A percentile compares a stretch with the other conserved stretches of the same genome.
Conservation (phyloP, 2,329 filamentous ascomycete species). For the Simplicillium sp. region DNA sequence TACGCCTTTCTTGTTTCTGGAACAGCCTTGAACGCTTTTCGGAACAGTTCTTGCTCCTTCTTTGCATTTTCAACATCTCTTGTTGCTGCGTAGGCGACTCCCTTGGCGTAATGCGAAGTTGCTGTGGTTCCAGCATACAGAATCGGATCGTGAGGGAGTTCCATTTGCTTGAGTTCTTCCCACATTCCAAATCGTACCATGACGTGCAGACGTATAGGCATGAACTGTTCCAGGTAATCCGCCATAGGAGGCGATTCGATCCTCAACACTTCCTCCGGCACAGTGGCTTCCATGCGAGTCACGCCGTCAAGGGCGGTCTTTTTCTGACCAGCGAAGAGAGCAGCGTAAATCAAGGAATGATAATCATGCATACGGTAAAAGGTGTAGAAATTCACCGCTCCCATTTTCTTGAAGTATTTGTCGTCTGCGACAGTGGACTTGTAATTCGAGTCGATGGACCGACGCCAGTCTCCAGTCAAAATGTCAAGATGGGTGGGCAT, state of each 20-base stretch:
- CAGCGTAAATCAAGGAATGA: slow-evolving; percentile 61
- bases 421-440: slow-evolving; percentile 54
- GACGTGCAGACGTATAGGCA: slow-evolving; percentile 55
- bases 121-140: slow-evolving; percentile 61
- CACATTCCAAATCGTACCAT: slow-evolving; percentile 63
- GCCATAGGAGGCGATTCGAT: slow-evolving; percentile 61
- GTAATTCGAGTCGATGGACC: slow-evolving; percentile 53
- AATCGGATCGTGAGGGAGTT: slow-evolving; percentile 42
- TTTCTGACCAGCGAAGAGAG: slow-evolving; percentile 60
- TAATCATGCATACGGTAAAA: slow-evolving; percentile 61
- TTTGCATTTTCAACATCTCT: slow-evolving; percentile 42
- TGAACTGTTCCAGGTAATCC: slow-evolving; percentile 62
- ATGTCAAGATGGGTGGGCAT: slow-evolving; percentile 71
- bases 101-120: slow-evolving; percentile 58
- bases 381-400: slow-evolving; percentile 57
- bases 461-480: slow-evolving; percentile 58
- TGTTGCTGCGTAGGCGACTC: slow-evolving; percentile 52
- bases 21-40: slow-evolving; percentile 37
- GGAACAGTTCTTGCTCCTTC: slow-evolving; percentile 38
- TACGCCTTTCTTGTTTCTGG: slow-evolving; percentile 51
- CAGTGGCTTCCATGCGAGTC: slow-evolving; percentile 40
- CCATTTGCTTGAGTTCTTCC: slow-evolving; percentile 50
- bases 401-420: slow-evolving; percentile 44
- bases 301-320: slow-evolving; percentile 47
- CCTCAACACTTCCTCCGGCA: slow-evolving; percentile 50